Evolutionary conservation across 805 yeast species (phyloP).

Genomic region (Suhomyces vadensis): DNA sequence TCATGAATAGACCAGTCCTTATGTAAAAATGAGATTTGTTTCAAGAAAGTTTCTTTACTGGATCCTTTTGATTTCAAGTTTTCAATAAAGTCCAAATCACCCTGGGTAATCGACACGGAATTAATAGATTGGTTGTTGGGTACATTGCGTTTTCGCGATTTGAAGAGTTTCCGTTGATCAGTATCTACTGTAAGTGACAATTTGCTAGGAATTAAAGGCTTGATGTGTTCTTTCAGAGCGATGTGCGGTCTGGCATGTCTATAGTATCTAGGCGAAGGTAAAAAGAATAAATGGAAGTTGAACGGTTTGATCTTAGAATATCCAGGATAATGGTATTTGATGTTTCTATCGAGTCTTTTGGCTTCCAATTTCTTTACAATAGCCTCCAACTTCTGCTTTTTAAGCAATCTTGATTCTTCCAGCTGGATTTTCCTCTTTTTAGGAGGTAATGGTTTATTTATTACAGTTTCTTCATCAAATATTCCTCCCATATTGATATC

Average conservation of each 20-base stretch:
- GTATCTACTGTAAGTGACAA: constrained; percentile 59
- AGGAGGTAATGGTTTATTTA: background rate
- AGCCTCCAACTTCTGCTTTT: constrained; percentile 29
- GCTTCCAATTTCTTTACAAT: constrained; percentile 32
- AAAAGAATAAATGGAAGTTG: constrained; percentile 65
- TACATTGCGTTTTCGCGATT: constrained; percentile 20
- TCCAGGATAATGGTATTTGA: constrained; percentile 60
- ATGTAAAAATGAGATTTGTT: constrained; percentile 32
- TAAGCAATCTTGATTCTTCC: constrained; percentile 23
- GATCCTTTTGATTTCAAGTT: constrained; percentile 23
- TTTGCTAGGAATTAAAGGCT: constrained; percentile 60
- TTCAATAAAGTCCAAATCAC: constrained; percentile 34
- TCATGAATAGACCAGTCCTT: constrained; percentile 37
- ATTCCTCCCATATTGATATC: constrained; percentile 11
- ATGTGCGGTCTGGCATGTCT: constrained; percentile 53
- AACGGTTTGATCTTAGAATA: constrained; percentile 57
- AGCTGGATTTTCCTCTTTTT: constrained; percentile 20
- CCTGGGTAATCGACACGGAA: constrained; percentile 26
- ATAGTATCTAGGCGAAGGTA: constrained; percentile 58
- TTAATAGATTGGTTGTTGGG: constrained; percentile 12
- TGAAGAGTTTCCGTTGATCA: constrained; percentile 60
- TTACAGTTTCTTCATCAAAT: constrained; percentile 9
- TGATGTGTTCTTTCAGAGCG: constrained; percentile 28
- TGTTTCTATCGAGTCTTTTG: constrained; percentile 25
- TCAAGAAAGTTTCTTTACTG: constrained; percentile 16